Percentiles rank a stretch among this genome's conserved stretches.
These are phyloP conservation scores for Ceratocystis variospora DNA, from an alignment of 2,329 filamentous ascomycete genomes.

Conservation along the genomic window DNA sequence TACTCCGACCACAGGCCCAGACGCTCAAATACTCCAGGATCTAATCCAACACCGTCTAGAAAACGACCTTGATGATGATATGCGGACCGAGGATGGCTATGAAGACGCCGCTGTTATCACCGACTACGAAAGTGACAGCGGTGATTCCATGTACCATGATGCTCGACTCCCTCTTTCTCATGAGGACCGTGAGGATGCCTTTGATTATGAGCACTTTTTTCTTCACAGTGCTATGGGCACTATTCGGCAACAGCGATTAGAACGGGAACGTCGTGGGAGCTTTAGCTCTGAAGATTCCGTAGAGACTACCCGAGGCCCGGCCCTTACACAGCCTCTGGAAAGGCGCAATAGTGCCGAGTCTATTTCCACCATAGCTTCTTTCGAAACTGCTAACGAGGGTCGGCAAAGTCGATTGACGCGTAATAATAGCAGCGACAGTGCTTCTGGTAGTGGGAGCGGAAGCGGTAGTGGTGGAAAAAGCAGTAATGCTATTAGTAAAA, in stretches of 20 bases:
- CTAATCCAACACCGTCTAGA: slow-evolving; percentile 16
- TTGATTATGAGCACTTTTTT: slow-evolving; percentile 94
- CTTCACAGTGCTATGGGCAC: slow-evolving; percentile 82
- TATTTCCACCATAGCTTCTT: slow-evolving; percentile 39
- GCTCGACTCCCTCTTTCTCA: slow-evolving; percentile 55
- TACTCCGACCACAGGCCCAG: slow-evolving; percentile 9
- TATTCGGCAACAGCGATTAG: slow-evolving; percentile 43
- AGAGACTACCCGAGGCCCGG: slow-evolving; percentile 44
- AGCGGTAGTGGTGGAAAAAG: slow-evolving; percentile 17
- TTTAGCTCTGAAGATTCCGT: slow-evolving; percentile 46
- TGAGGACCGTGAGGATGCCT: slow-evolving; percentile 86
- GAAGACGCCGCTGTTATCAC: slow-evolving; percentile 28
- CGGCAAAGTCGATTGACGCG: slow-evolving; percentile 31
- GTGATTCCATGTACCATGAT: slow-evolving; percentile 51
- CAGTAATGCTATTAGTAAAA: background rate
- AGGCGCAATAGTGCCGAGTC: slow-evolving; percentile 37
- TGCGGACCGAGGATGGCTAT: slow-evolving; percentile 28
- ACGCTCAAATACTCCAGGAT: slow-evolving; percentile 6
- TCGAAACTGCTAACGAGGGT: slow-evolving; percentile 43
- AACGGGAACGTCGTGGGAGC: slow-evolving; percentile 34
- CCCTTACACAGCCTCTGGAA: slow-evolving; percentile 24
- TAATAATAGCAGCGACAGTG: slow-evolving; percentile 21
- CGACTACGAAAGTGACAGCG: slow-evolving; percentile 46
- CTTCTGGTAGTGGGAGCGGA: background rate
- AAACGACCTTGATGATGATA: slow-evolving; percentile 29